Evolutionary conservation across 1,284 basidiomycete genomes (phyloP).

Genomic region (Ustilago shanxiensis): DNA sequence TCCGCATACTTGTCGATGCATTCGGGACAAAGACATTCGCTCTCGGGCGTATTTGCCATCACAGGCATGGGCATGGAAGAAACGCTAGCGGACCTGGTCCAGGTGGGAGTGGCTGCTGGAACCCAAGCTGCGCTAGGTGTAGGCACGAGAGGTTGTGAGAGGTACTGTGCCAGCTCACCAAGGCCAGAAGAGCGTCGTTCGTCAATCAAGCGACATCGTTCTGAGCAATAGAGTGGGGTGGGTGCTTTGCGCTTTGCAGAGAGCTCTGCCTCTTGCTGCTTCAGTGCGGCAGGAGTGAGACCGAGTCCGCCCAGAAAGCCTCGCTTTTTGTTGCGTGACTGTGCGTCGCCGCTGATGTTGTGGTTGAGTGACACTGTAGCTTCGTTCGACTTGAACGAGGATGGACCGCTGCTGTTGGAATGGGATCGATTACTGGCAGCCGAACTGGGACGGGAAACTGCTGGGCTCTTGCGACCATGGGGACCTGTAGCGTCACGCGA

Average conservation of each 20-base stretch:
- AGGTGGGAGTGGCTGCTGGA: slow-evolving; percentile 13
- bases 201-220: slow-evolving; percentile 62
- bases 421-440: slow-evolving; percentile 48
- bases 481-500: slow-evolving; percentile 6
- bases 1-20: slow-evolving; percentile 59
- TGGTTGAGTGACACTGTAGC: slow-evolving; percentile 20
- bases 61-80: slow-evolving; percentile 29
- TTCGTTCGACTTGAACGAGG: slow-evolving; percentile 49
- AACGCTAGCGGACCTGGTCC: slow-evolving; percentile 34
- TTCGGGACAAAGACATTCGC: slow-evolving; percentile 60
- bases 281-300: slow-evolving; percentile 52
- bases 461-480: slow-evolving; percentile 37
- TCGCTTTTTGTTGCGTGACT: slow-evolving; percentile 39
- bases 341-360: slow-evolving; percentile 6
- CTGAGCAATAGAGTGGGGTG: slow-evolving; percentile 62
- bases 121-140: slow-evolving; percentile 32
- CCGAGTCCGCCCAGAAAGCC: slow-evolving; percentile 55
- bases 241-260: slow-evolving; percentile 48
- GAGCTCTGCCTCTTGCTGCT: slow-evolving; percentile 54
- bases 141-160: slow-evolving; percentile 46
- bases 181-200: slow-evolving; percentile 56
- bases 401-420: slow-evolving; percentile 44
- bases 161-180: slow-evolving; percentile 54
- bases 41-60: slow-evolving; percentile 51
- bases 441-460: slow-evolving; percentile 42